A percentile compares a stretch with the other conserved stretches of the same genome.
These are phyloP conservation scores for Penicillium sp. DNA, from an alignment of 2,329 filamentous ascomycete genomes.

Conservation along the genomic window DNA sequence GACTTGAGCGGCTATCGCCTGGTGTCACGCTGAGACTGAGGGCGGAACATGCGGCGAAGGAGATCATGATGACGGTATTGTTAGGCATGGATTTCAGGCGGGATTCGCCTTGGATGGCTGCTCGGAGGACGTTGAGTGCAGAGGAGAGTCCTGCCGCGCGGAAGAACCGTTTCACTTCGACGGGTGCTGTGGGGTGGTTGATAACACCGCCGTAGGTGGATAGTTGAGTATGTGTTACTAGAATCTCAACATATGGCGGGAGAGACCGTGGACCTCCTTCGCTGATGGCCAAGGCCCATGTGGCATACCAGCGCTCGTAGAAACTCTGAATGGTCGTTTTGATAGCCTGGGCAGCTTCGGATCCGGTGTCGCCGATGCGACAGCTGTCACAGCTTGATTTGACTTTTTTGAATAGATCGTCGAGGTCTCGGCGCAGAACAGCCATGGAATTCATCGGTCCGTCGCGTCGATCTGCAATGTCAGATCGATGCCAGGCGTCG, in stretches of 20 bases:
- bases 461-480: slow-evolving; percentile 67
- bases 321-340: slow-evolving; percentile 66
- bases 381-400: slow-evolving; percentile 45
- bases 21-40: slow-evolving; percentile 65
- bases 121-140: slow-evolving; percentile 73
- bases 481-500: slow-evolving; percentile 69
- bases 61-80: slow-evolving; percentile 78
- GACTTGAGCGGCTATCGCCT: slow-evolving; percentile 57
- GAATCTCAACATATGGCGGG: slow-evolving; percentile 74
- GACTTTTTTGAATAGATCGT: slow-evolving; percentile 38
- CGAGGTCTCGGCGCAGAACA: slow-evolving; percentile 67
- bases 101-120: slow-evolving; percentile 71
- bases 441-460: slow-evolving; percentile 73
- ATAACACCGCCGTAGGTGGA: slow-evolving; percentile 77
- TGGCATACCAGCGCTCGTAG: slow-evolving; percentile 65
- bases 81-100: slow-evolving; percentile 76
- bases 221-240: slow-evolving; percentile 71
- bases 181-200: slow-evolving; percentile 71
- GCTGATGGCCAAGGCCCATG: slow-evolving; percentile 63
- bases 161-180: slow-evolving; percentile 73
- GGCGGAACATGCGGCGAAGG: slow-evolving; percentile 71
- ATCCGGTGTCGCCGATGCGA: slow-evolving; percentile 36
- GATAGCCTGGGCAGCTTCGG: slow-evolving; percentile 47
- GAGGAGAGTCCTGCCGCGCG: slow-evolving; percentile 71
- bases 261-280: slow-evolving; percentile 54